Evolutionary conservation across 2,329 filamentous ascomycete species (phyloP).

Genomic region (Fusarium phyllophilum): DNA sequence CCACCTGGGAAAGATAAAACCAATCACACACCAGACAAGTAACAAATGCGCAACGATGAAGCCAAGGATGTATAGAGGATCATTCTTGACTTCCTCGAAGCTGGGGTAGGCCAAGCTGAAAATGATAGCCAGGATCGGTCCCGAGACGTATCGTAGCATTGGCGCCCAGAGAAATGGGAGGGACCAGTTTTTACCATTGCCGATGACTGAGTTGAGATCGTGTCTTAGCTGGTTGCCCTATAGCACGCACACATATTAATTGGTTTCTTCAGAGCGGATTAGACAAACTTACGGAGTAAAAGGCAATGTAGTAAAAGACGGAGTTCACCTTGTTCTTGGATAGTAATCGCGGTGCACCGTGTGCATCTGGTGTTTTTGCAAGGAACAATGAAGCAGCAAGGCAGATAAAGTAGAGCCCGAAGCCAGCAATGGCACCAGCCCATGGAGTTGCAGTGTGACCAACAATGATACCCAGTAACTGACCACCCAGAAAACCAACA

Average conservation of each 20-base stretch:
- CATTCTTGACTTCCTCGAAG: neutral
- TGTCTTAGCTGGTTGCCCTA: neutral
- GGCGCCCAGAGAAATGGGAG: neutral
- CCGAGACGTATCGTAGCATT: neutral
- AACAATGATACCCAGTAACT: neutral
- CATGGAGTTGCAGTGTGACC: neutral
- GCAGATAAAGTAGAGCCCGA: neutral
- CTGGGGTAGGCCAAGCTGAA: neutral
- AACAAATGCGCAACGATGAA: neutral
- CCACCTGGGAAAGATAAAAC: neutral
- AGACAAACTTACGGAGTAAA: neutral
- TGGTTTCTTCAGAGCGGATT: fast-evolving
- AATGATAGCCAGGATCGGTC: neutral
- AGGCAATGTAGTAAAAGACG: neutral
- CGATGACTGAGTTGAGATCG: neutral
- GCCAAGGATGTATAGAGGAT: neutral
- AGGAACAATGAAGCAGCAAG: neutral
- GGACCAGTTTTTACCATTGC: neutral
- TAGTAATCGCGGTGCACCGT: neutral
- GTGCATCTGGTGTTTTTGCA: neutral
- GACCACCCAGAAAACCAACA: neutral
- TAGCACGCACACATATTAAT: fast-evolving
- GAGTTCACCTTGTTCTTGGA: neutral
- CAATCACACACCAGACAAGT: neutral
- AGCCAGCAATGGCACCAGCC: neutral